Conservation (phyloP, 495 filamentous ascomycete species). For the Chaetomidium leptoderma region DNA sequence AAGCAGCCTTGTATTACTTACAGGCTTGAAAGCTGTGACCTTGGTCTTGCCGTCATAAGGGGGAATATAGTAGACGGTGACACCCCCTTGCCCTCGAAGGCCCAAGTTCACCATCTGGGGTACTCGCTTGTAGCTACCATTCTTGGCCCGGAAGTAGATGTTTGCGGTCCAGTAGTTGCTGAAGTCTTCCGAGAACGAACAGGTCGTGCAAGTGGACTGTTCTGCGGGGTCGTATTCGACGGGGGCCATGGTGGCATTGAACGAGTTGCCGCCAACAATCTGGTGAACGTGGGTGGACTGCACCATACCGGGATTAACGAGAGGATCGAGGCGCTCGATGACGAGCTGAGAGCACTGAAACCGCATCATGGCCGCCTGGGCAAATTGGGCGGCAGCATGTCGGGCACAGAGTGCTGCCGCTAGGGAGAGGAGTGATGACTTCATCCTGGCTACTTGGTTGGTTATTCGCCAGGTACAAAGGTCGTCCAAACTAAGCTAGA, state of each 20-base stretch:
- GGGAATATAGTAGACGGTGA: constrained; percentile 41
- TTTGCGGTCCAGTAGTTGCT: constrained; percentile 45
- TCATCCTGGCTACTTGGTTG: constrained; percentile 16
- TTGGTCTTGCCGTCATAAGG: constrained; percentile 36
- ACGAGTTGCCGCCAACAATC: constrained; percentile 33
- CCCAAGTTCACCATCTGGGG: constrained; percentile 37
- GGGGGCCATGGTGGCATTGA: constrained; percentile 30
- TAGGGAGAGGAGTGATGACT: constrained; percentile 25
- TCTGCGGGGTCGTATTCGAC: constrained; percentile 23
- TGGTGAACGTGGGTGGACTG: constrained; percentile 42
- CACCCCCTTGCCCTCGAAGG: constrained; percentile 30
- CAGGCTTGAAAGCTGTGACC: constrained; percentile 39
- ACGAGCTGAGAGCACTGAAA: constrained; percentile 45
- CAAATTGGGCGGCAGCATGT: constrained; percentile 26
- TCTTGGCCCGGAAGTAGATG: constrained; percentile 39
- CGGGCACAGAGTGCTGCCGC: constrained; percentile 28
- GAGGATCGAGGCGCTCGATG: constrained; percentile 42
- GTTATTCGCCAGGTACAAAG: not conserved
- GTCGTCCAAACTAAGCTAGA: not conserved
- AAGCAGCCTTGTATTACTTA: constrained; percentile 12
- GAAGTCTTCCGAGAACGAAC: constrained; percentile 31
- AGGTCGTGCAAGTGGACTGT: constrained; percentile 32
- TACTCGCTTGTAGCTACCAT: constrained; percentile 47
- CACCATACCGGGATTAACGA: constrained; percentile 40
- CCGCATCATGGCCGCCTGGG: constrained; percentile 39